phyloP scores from a whole-genome alignment of 1,284 basidiomycete genomes.

The Mycena sp. region DNA sequence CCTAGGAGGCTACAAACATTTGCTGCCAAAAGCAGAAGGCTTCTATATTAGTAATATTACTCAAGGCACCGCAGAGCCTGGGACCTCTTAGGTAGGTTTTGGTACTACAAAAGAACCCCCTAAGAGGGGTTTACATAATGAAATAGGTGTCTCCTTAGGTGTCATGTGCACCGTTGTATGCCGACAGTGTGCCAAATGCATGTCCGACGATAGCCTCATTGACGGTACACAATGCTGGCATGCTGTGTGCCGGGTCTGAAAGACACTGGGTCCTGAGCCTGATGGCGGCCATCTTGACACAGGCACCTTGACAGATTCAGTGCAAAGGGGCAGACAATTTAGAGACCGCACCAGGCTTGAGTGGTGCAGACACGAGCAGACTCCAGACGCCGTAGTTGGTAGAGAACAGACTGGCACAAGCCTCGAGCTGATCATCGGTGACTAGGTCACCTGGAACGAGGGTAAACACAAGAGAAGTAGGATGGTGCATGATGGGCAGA shows the following conservation, averaged over 20 bases:
- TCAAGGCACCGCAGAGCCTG: too few relatives aligned
- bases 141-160: too few relatives aligned
- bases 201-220: background rate
- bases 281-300: background rate
- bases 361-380: background rate
- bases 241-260: slow-evolving; percentile 1
- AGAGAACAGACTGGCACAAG: slow-evolving; percentile 6
- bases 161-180: slow-evolving; percentile 2
- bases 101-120: too few relatives aligned
- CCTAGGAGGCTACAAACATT: too few relatives aligned
- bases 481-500: too few relatives aligned
- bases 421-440: slow-evolving; percentile 4
- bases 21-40: too few relatives aligned
- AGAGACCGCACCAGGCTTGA: background rate
- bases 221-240: slow-evolving; percentile 1
- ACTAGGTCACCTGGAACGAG: background rate
- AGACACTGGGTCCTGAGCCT: background rate
- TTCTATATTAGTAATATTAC: too few relatives aligned
- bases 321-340: background rate
- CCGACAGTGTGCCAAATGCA: background rate
- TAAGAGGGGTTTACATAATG: too few relatives aligned
- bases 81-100: too few relatives aligned
- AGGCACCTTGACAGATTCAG: background rate
- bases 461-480: background rate
- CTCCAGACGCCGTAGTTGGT: slow-evolving; percentile 10